A percentile compares a stretch with the other conserved stretches of the same genome.
Evolutionary conservation across 495 filamentous ascomycete genomes (phyloP).

Genomic region (Neurospora discreta): DNA sequence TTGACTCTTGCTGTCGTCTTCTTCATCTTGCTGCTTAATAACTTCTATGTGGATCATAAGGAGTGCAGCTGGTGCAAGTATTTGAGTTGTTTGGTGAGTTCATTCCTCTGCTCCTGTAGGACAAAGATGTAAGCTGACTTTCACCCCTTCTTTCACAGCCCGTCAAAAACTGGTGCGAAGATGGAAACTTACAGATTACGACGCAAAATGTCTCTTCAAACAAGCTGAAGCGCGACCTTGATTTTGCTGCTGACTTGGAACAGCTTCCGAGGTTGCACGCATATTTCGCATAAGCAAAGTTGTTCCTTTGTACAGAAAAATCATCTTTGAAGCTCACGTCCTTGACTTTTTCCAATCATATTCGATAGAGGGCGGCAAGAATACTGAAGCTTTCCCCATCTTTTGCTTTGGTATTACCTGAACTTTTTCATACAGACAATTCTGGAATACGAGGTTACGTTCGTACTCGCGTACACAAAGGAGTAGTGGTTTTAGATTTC

Average conservation of each 20-base stretch:
- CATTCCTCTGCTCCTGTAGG: not conserved
- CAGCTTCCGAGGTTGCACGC: slow-evolving; percentile 3
- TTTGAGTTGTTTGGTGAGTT: slow-evolving; percentile 79
- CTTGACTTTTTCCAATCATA: not conserved
- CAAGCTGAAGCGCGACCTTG: slow-evolving; percentile 14
- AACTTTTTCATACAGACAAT: not conserved
- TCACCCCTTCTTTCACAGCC: slow-evolving; percentile 35
- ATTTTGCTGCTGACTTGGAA: slow-evolving; percentile 10
- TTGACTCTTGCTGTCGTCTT: slow-evolving; percentile 65
- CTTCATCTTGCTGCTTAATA: slow-evolving; percentile 74
- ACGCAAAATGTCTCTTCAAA: slow-evolving; percentile 16
- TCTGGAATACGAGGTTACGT: not conserved
- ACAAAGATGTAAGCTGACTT: slow-evolving; percentile 8
- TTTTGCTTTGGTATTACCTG: not conserved
- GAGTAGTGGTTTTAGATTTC: not conserved
- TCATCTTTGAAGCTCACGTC: not conserved
- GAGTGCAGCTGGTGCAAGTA: slow-evolving; percentile 89
- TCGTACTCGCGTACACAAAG: not conserved
- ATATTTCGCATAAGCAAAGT: not conserved
- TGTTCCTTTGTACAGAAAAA: not conserved
- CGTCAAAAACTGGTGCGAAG: slow-evolving; percentile 68
- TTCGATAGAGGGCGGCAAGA: not conserved
- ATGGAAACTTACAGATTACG: slow-evolving; percentile 39
- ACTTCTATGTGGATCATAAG: slow-evolving; percentile 74
- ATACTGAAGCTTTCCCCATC: not conserved